phyloP scores from a whole-genome alignment of 2,329 filamentous ascomycete species.

The Xylariaceae sp. region DNA sequence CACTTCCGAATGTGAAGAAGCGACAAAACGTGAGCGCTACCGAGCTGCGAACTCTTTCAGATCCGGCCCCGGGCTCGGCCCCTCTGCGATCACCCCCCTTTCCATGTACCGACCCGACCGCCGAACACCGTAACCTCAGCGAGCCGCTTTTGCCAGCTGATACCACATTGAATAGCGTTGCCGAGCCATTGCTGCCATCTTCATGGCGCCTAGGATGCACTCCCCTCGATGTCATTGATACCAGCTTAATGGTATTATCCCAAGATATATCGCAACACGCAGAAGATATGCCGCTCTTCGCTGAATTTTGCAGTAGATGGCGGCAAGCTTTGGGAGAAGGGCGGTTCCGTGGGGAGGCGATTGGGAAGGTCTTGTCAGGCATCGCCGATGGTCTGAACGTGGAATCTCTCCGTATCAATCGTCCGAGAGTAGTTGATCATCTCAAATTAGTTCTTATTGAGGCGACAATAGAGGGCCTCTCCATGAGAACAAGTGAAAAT shows the following conservation, averaged over 20 bases:
- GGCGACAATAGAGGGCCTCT: conserved; percentile 26
- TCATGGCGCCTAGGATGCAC: conserved; percentile 15
- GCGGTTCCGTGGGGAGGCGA: conserved; percentile 16
- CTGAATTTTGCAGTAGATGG: conserved; percentile 26
- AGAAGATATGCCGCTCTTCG: conserved; percentile 11
- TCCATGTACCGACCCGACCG: background rate
- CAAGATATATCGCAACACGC: conserved; percentile 12
- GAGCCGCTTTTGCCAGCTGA: conserved; percentile 3
- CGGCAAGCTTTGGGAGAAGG: conserved; percentile 14
- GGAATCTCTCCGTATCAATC: background rate
- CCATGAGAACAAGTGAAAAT: background rate
- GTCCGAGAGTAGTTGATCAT: background rate
- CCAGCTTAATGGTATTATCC: conserved; percentile 15
- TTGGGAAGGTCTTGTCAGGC: conserved; percentile 20
- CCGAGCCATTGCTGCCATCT: background rate
- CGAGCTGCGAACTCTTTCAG: background rate
- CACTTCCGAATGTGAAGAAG: conserved; percentile 27
- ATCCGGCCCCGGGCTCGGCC: conserved; percentile 1
- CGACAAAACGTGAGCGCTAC: conserved; percentile 1
- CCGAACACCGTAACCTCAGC: background rate
- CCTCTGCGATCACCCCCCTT: background rate
- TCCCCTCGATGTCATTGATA: conserved; percentile 16
- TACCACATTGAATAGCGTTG: conserved; percentile 11
- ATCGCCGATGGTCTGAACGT: conserved; percentile 18
- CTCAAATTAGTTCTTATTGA: conserved; percentile 11